Percentiles rank a stretch among this genome's conserved stretches.
These are phyloP conservation scores for Phaeotremella skinneri DNA, from an alignment of 768 basidiomycete genomes.

Conservation along the genomic window DNA sequence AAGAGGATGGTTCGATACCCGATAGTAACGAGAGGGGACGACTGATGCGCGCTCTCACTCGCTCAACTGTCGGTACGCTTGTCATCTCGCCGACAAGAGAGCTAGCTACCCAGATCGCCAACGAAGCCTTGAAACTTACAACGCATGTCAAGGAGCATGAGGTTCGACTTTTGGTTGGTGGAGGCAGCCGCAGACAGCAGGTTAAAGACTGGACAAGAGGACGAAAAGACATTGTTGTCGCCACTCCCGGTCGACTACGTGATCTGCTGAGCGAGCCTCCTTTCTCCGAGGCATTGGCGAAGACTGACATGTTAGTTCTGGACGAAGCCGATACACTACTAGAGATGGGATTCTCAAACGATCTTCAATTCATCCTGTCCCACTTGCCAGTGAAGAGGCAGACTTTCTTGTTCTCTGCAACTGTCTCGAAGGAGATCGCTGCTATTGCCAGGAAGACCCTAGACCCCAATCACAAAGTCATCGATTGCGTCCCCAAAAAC, in stretches of 20 bases:
- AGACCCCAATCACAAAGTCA: slow-evolving; percentile 63
- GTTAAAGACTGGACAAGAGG: slow-evolving; percentile 65
- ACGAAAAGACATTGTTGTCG: slow-evolving; percentile 76
- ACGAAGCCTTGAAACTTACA: slow-evolving; percentile 69
- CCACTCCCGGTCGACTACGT: slow-evolving; percentile 81
- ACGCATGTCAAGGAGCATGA: slow-evolving; percentile 64
- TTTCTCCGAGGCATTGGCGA: slow-evolving; percentile 59
- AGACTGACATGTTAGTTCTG: slow-evolving; percentile 69
- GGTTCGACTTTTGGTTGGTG: slow-evolving; percentile 75
- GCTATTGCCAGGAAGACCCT: slow-evolving; percentile 66
- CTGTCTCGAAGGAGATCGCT: slow-evolving; percentile 69
- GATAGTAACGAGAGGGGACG: slow-evolving; percentile 28
- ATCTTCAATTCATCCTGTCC: slow-evolving; percentile 69
- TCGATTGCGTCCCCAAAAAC: slow-evolving; percentile 68
- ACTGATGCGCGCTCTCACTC: slow-evolving; percentile 44
- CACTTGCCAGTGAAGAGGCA: slow-evolving; percentile 72
- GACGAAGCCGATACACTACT: slow-evolving; percentile 91
- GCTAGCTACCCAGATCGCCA: slow-evolving; percentile 82
- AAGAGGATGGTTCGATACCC: slow-evolving; percentile 54
- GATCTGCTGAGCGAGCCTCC: slow-evolving; percentile 67
- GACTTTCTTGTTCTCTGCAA: slow-evolving; percentile 89
- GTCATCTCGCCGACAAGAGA: slow-evolving; percentile 89
- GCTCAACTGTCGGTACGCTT: slow-evolving; percentile 64
- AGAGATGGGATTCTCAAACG: slow-evolving; percentile 87
- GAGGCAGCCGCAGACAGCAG: slow-evolving; percentile 65